Conservation (phyloP, 2,329 filamentous ascomycete genomes). For the Chalaropsis ovoidea region DNA sequence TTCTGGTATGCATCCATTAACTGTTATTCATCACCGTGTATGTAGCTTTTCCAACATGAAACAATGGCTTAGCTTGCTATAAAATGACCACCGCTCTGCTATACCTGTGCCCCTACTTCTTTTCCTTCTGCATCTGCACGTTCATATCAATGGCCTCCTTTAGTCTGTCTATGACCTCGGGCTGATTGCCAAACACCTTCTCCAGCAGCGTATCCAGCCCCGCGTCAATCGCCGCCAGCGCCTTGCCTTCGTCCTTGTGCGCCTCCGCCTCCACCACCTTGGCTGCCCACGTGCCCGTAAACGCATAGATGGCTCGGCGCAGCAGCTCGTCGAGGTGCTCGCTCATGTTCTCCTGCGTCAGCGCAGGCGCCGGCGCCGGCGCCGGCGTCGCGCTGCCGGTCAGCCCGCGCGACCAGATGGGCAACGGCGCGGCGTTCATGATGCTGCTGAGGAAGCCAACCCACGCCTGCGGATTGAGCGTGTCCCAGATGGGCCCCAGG, state of each 20-base stretch:
- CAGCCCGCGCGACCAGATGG: conserved; percentile 37
- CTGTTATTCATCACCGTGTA: neutral
- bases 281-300: conserved; percentile 50
- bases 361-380: conserved; percentile 17
- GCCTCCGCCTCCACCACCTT: conserved; percentile 42
- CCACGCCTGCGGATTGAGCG: conserved; percentile 48
- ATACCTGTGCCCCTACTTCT: conserved; percentile 32
- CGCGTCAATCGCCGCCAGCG: conserved; percentile 43
- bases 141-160: conserved; percentile 52
- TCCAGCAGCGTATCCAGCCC: conserved; percentile 49
- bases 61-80: neutral
- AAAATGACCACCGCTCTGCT: conserved; percentile 30
- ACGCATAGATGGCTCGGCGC: conserved; percentile 52
- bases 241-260: conserved; percentile 41
- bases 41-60: neutral
- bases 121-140: conserved; percentile 43
- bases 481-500: conserved; percentile 55
- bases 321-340: conserved; percentile 55
- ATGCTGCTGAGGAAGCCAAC: conserved; percentile 50
- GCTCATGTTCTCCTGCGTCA: conserved; percentile 48
- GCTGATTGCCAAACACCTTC: conserved; percentile 49
- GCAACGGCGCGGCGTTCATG: conserved; percentile 38
- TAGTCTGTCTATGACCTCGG: conserved; percentile 49
- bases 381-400: conserved; percentile 33
- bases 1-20: neutral